Evolutionary conservation across 352 stramenopile genomes (phyloP), one percentile per base, ranked within the genome.

Genomic region (Globisporangium takayamanum): DNA sequence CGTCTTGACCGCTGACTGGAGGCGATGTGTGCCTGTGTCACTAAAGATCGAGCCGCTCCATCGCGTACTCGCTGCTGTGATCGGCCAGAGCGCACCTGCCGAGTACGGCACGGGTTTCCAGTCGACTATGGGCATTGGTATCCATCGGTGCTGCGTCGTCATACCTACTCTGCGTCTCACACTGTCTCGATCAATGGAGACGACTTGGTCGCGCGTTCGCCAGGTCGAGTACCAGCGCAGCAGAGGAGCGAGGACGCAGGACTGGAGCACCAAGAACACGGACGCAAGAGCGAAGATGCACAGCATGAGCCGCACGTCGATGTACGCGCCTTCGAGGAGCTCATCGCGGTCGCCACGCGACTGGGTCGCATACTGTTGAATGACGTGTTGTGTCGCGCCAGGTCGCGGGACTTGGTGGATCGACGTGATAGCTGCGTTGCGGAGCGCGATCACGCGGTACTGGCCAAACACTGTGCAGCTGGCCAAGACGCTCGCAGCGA

Each of bases 401-500:
- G 42, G 30, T 7, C 54, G 49, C 15, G 58, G 6, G 16, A 63
- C 60, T 14, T 53, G 36, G 15, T 62, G 56, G n/a, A 70, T 15
- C 25, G 39, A 15, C 6, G 20, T 11, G 15, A 56, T 11, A 11
- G 48, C 51, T 20, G 50, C 55, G 16, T 64, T 52, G 18, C 37
- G 46, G 14, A 46, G n/a, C 39, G 30, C 16, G 25, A 25, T 50
- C 2, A 18, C 22, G 22, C 46, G 49, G 53, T 51, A 76, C 48
- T 80, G 69, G 0, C 68, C 66, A 7, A 70, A 57, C 44, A 78
- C 63, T 0, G 61, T 80, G 10, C 73, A 37, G 28, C 57, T 66
- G 15, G 63, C 70, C 2, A 80, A 62, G 1, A 63, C 53, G 15
- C 66, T 78, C 11, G 80, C 57, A n/a, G 68, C 54, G n/a, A 83